Base-by-base conservation (phyloP, 768 basidiomycete genomes). In the Botryobasidium botryosum region DNA sequence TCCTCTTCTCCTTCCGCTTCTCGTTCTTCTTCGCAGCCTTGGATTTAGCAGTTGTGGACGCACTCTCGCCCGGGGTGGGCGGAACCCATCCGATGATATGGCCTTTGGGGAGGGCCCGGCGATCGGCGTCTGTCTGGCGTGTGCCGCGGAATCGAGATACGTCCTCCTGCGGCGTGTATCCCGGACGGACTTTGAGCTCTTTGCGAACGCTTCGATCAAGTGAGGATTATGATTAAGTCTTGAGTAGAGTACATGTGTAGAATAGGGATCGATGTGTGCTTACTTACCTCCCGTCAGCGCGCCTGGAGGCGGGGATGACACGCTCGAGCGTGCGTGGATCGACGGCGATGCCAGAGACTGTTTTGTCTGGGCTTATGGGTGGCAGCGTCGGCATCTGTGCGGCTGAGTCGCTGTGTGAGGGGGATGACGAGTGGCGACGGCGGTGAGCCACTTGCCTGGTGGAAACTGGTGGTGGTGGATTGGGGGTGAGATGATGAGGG, bases 101-200 rank as follows among this genome's bases (percentile, higher is more conserved):
- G n/a, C 81, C 79, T 58, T 81, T 80, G 26, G 81, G 76, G 4
- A 81, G 61, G 2, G 69, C 51, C 51, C 61, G 69, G 21, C 69
- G 60, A 47, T 86, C 85, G 66, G 75, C 70, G 56, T 77, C 74
- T 41, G 75, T 68, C 58, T 86, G 83, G 43, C 76, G 74, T 36
- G 75, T 72, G 33, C 82, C 75, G 43, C 85, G 73, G 61, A 90
- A 96, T 39, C 78, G 75, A n/a, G 73, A 70, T 6, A 91, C 71
- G 61, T 96, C 90, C 61, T 96, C 90, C 61, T 90, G 86, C 0
- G 90, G 90, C 4, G 86, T 92, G 62, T 80, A 96, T 0, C 90
- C 90, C 2, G 87, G 90, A 23, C 90, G 70, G 51, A 96, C 79
- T 65, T 79, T 90, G 46, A 81, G 65, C 61, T 90, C 73, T 62